Percentiles rank a stretch among this genome's conserved stretches.
phyloP scores from a whole-genome alignment of 2,329 filamentous ascomycete species.

The Trichoderma atroviride region DNA sequence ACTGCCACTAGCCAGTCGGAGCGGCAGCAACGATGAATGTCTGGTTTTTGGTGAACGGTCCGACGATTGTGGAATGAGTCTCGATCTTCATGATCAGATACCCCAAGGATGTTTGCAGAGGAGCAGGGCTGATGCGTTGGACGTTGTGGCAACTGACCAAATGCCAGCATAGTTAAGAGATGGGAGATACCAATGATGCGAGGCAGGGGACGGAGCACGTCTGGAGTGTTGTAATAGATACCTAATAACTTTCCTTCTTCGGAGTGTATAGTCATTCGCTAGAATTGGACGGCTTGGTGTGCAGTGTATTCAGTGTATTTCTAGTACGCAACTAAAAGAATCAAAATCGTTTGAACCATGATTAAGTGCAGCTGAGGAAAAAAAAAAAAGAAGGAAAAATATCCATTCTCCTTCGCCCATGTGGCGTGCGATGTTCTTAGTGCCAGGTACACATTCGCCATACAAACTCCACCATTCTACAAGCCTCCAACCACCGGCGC shows the following conservation, averaged over 20 bases:
- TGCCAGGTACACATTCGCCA: neutral
- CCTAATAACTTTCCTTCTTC: conserved; percentile 13
- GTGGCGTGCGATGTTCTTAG: neutral
- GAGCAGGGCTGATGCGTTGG: neutral
- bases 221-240: neutral
- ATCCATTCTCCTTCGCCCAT: neutral
- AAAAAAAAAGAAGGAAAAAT: no score
- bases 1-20: conserved; percentile 21
- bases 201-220: neutral
- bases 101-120: neutral
- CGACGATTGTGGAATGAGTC: neutral
- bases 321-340: neutral
- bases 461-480: neutral
- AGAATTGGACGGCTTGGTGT: neutral
- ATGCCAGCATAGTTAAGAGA: conserved; percentile 3
- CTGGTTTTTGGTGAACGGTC: neutral
- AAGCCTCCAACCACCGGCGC: neutral
- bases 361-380: neutral
- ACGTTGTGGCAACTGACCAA: neutral
- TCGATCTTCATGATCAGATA: neutral
- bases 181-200: conserved; percentile 2
- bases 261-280: conserved; percentile 2
- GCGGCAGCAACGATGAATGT: neutral
- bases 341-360: neutral
- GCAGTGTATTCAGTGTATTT: conserved; percentile 1